Conservation (phyloP, 1,284 basidiomycete genomes). For the Pyrrhoderma lamaoense region DNA sequence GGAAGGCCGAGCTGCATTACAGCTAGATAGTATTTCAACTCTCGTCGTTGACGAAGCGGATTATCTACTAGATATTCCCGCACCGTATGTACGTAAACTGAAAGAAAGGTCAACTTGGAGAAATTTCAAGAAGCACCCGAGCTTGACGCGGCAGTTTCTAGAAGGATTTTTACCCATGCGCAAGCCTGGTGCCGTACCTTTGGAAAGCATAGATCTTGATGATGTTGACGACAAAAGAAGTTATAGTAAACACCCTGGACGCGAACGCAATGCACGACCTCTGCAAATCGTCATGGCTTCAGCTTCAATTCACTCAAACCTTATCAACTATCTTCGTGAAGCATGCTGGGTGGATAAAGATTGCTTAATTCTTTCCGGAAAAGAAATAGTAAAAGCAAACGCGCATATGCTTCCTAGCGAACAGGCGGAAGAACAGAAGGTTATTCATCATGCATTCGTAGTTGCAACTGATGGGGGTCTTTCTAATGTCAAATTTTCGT, state of each 20-base stretch:
- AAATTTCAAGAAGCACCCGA: conserved; percentile 45
- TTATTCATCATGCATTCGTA: conserved; percentile 56
- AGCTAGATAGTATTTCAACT: conserved; percentile 40
- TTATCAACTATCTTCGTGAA: conserved; percentile 11
- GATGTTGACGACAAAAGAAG: conserved; percentile 4
- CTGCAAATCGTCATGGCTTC: conserved; percentile 18
- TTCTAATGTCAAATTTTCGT: conserved; percentile 36
- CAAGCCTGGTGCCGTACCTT: conserved; percentile 13
- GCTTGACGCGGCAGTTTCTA: conserved; percentile 50
- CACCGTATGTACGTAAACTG: conserved; percentile 34
- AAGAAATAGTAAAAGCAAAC: conserved; percentile 14
- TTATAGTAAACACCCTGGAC: background rate
- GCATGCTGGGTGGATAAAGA: conserved; percentile 13
- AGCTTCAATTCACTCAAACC: conserved; percentile 13
- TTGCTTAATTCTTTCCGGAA: conserved; percentile 12
- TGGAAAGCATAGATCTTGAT: background rate
- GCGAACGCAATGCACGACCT: background rate
- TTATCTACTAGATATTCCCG: conserved; percentile 48
- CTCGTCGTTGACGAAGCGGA: conserved; percentile 73
- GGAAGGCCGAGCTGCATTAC: conserved; percentile 36
- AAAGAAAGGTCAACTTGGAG: conserved; percentile 31
- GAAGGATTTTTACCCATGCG: conserved; percentile 34
- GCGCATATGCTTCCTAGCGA: conserved; percentile 24
- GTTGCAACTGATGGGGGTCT: conserved; percentile 42
- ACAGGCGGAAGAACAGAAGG: conserved; percentile 27